Base-by-base conservation (phyloP, 2,329 filamentous ascomycete genomes). In the Penicillium concentricum region DNA sequence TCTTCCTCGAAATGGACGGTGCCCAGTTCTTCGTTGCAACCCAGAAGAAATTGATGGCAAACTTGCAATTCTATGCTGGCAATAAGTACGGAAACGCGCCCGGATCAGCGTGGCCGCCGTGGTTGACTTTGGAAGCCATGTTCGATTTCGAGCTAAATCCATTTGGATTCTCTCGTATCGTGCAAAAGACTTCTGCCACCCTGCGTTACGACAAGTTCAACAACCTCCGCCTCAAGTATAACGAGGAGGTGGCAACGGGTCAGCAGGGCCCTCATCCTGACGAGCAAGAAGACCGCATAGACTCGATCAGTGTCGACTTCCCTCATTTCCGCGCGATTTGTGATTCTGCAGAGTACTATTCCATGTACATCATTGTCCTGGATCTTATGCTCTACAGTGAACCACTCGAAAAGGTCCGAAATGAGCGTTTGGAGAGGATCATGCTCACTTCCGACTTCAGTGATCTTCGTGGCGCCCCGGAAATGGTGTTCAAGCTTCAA, bases 401-500 rank as follows among this genome's bases (percentile, higher is more conserved):
- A 73, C 94, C 94, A 2, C 78, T 96, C 45, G 94, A 99, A 75
- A 99, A 99, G 82, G 95, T 93, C n/a, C 86, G 95, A 57, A 96
- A 84, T 67, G 95, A 99, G 76, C 87, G 91, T 35, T 80, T 99
- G 16, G 94, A 99, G 74, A 97, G 97, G 81, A 99, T 99, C 66
- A 97, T 99, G 87, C 85, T 99, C 47, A 94, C 93, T 1, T 97
- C 94, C 0, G 94, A 99, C 75, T 99, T 99, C 71, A 99, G 93
- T 73, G 94, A 99, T 72, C 82, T 99, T 42, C 88, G 91, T 56
- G 95, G 94, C 49, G 91, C 93, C 4, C 94, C 94, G 0, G 90
- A 93, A 71, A 93, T 96, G 86, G 92, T 99, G 30, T 88, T 89
- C 70, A 89, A 87, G 69, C 82, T 99, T 26, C 94, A 99, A 74